A percentile compares a stretch with the other conserved stretches of the same genome.
These are phyloP conservation scores for Lasiosphaeria hispida DNA, from an alignment of 495 filamentous ascomycete species.

Conservation along the genomic window DNA sequence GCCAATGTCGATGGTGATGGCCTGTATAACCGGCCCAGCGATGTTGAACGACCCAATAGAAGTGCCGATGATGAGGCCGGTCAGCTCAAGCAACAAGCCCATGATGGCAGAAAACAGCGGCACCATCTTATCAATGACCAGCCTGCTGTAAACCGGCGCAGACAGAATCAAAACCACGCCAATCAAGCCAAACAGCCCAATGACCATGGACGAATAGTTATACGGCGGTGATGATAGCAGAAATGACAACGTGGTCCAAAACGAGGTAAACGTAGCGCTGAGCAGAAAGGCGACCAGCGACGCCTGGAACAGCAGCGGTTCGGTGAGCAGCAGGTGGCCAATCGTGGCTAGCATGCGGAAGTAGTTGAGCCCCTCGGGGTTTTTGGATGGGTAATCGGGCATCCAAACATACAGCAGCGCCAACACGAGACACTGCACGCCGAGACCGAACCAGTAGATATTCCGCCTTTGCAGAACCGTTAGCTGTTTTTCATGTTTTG, in stretches of 20 bases:
- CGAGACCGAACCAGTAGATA: conserved; percentile 79
- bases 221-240: conserved; percentile 69
- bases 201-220: conserved; percentile 59
- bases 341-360: conserved; percentile 64
- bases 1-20: conserved; percentile 69
- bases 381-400: conserved; percentile 77
- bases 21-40: conserved; percentile 73
- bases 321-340: conserved; percentile 53
- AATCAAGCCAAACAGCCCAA: conserved; percentile 77
- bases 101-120: conserved; percentile 66
- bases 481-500: no score
- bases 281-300: conserved; percentile 39
- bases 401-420: conserved; percentile 67
- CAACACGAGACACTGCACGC: conserved; percentile 68
- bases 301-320: conserved; percentile 67
- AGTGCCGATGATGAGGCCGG: conserved; percentile 67
- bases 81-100: conserved; percentile 54
- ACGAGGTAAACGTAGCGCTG: conserved; percentile 42
- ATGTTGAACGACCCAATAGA: conserved; percentile 63
- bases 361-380: conserved; percentile 63
- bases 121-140: conserved; percentile 66
- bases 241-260: conserved; percentile 86
- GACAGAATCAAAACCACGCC: conserved; percentile 66
- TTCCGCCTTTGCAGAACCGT: conserved; percentile 44
- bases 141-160: conserved; percentile 65